Conservation (phyloP, 2,329 filamentous ascomycete genomes). For the Trichoderma pleuroti region DNA sequence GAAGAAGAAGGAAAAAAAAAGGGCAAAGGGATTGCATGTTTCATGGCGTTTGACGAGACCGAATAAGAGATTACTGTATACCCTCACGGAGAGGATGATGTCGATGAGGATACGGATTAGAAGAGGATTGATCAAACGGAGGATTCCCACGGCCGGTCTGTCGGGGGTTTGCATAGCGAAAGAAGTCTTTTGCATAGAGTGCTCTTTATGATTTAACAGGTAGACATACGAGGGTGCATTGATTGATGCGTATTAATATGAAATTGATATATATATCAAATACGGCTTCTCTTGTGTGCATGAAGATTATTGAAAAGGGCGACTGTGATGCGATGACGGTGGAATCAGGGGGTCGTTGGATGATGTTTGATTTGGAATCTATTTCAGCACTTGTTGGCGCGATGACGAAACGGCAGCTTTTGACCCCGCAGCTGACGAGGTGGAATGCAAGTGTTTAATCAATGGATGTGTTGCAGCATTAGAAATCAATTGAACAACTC, state of each 20-base stretch:
- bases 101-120: neutral
- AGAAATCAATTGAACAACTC: neutral
- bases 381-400: neutral
- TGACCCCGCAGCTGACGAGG: conserved; percentile 13
- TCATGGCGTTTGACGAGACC: conserved; percentile 7
- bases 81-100: neutral
- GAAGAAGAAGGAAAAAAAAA: neutral
- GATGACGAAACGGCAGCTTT: neutral
- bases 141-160: neutral
- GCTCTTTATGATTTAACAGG: neutral
- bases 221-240: neutral
- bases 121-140: neutral
- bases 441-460: neutral
- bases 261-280: neutral
- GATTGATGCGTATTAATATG: neutral
- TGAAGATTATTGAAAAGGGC: neutral
- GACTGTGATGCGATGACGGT: neutral
- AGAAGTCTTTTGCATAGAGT: neutral
- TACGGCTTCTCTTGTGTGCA: neutral
- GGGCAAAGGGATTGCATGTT: neutral
- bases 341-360: neutral
- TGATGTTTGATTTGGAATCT: conserved; percentile 12
- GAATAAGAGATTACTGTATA: neutral
- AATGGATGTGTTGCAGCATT: neutral
- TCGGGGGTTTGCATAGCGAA: neutral